Conservation (phyloP, 2,329 filamentous ascomycete genomes). For the Plectosphaerella plurivora region DNA sequence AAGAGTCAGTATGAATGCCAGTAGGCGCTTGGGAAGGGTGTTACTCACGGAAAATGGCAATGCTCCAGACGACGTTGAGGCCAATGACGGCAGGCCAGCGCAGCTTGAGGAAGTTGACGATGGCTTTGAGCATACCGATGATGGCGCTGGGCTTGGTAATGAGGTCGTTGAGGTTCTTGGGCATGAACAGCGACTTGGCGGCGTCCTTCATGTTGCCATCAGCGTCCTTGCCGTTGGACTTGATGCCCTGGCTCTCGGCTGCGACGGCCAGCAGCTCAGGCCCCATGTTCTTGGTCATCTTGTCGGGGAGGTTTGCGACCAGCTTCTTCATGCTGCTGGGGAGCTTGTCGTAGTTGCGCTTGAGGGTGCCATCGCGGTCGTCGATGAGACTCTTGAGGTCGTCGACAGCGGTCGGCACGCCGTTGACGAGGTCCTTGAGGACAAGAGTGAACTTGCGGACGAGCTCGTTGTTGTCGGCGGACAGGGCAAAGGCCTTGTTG, state of each 20-base stretch:
- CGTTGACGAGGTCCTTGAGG: constrained; percentile 87
- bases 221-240: constrained; percentile 43
- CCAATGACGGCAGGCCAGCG: constrained; percentile 89
- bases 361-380: constrained; percentile 57
- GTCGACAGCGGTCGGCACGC: constrained; percentile 87
- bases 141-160: constrained; percentile 85
- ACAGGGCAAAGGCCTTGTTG: constrained; percentile 80
- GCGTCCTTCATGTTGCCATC: constrained; percentile 45
- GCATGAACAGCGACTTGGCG: constrained; percentile 62
- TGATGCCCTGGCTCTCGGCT: constrained; percentile 67
- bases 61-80: constrained; percentile 85
- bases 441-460: constrained; percentile 82
- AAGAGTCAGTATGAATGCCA: constrained; percentile 6
- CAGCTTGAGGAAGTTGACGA: constrained; percentile 80
- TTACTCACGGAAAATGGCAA: constrained; percentile 76
- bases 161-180: constrained; percentile 72
- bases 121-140: constrained; percentile 79
- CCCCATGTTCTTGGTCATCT: constrained; percentile 69
- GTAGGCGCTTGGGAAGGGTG: not conserved
- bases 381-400: constrained; percentile 68
- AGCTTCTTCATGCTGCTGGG: constrained; percentile 80
- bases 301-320: constrained; percentile 77
- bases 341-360: constrained; percentile 59
- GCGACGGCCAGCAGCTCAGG: constrained; percentile 80
- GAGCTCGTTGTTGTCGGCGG: constrained; percentile 77